Percentiles rank a stretch among this genome's conserved stretches.
Evolutionary conservation across 768 basidiomycete species (phyloP).

Genomic region (Kwoniella bestiolae): DNA sequence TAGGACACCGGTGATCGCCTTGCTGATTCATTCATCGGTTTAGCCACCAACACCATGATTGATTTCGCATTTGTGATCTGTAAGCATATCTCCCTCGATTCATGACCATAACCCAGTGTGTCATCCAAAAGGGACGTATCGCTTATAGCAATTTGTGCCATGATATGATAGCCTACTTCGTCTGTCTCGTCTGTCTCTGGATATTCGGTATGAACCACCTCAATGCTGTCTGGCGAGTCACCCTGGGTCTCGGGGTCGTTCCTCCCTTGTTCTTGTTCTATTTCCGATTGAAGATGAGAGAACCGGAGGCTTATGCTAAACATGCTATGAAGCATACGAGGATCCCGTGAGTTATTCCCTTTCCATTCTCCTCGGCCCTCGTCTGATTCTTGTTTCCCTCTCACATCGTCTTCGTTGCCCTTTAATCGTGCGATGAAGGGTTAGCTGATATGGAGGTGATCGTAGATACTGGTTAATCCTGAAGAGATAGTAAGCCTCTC

Average conservation of each 20-base stretch:
- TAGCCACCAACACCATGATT: constrained; percentile 88
- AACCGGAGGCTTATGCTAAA: constrained; percentile 70
- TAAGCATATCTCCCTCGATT: constrained; percentile 3
- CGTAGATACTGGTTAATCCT: constrained; percentile 66
- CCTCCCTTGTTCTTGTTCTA: constrained; percentile 80
- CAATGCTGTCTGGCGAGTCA: constrained; percentile 82
- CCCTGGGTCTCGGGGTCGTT: constrained; percentile 79
- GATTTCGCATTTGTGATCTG: constrained; percentile 67
- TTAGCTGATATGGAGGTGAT: neutral
- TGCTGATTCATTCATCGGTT: constrained; percentile 53
- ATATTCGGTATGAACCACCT: constrained; percentile 82
- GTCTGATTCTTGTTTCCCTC: no score
- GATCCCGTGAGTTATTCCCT: constrained; percentile 64
- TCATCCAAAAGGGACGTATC: no score
- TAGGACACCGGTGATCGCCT: neutral
- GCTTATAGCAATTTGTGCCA: neutral
- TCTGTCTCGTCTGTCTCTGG: constrained; percentile 75
- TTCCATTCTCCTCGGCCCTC: neutral
- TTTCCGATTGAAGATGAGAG: constrained; percentile 84
- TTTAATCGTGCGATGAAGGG: no score
- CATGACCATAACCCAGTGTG: no score
- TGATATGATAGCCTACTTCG: constrained; percentile 23
- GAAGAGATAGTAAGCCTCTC: constrained; percentile 65
- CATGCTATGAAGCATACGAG: constrained; percentile 75
- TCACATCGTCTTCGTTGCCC: no score